Evolutionary conservation across 176 grass and related monocot species (phyloP), one percentile per base, ranked within the genome.

Genomic region (Oryza officinalis): DNA sequence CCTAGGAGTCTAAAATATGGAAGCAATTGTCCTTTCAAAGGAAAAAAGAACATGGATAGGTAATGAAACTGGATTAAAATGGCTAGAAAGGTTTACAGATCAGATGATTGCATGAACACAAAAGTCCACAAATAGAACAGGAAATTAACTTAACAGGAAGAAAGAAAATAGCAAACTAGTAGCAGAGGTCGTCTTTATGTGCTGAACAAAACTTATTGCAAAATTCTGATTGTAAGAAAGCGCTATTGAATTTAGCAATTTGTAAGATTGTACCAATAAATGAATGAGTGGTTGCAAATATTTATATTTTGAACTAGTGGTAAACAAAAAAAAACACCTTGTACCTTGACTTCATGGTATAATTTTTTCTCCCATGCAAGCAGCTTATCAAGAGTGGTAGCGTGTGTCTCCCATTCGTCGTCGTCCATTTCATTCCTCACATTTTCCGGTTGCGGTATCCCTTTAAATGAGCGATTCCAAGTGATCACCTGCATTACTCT

Each of bases 341-440:
- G 79, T 88, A 95, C 96, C 93, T 92, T 96, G 41, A 96, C 91
- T 91, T 99, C 96, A 79, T 99, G 89, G 63, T 81, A 96, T 27
- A 99, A 66, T 71, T 99, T 99, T 90, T 90, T 94, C 87, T 96
- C 96, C 96, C 93, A 95, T 76, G 96, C 89, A 86, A 90, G 90
- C 75, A 99, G 86, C 87, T 99, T 99, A 80, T 99, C 96, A 2
- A 96, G 82, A 86, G 93, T 69, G 23, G 91, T 90, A 27, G 89
- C 91, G 63, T 90, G 96, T 65, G 96, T 99, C 78, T 99, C 96
- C 28, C 49, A 87, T 88, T 99, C 83, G 43, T 94, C 81, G 5
- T 90, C 89, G 27, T 92, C 91, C 72, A 93, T 49, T 52, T 90
- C 81, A 76, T 96, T 89, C 45, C 85, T 90, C 18, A 49, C 83